A percentile compares a stretch with the other conserved stretches of the same genome.
These are phyloP conservation scores for Globisporangium paddicum DNA, from an alignment of 352 stramenopile genomes.

Conservation along the genomic window DNA sequence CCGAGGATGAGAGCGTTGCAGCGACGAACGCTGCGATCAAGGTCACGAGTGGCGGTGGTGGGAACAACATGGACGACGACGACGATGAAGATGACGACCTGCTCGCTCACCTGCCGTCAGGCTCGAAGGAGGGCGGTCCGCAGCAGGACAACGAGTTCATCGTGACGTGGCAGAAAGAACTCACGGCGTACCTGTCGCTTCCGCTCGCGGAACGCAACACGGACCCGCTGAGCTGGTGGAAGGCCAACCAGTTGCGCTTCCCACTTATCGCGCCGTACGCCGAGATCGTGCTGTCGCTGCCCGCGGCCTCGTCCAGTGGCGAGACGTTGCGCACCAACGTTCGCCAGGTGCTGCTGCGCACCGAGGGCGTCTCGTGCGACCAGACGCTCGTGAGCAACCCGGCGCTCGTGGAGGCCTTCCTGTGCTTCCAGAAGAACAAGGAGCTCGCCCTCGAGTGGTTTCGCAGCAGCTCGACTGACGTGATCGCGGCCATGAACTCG, in stretches of 20 bases:
- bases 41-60: constrained; percentile 7
- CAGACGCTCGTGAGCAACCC: constrained; percentile 39
- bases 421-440: constrained; percentile 85
- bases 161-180: constrained; percentile 69
- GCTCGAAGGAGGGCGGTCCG: constrained; percentile 35
- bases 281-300: constrained; percentile 68
- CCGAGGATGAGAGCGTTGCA: constrained; percentile 20
- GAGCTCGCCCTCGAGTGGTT: constrained; percentile 74
- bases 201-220: constrained; percentile 70
- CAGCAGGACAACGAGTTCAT: constrained; percentile 46
- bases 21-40: constrained; percentile 18
- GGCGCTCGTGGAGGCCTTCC: constrained; percentile 59
- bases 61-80: constrained; percentile 22
- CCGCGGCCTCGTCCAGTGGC: constrained; percentile 55
- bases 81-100: constrained; percentile 76
- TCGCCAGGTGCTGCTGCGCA: constrained; percentile 51
- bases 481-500: constrained; percentile 16
- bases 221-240: constrained; percentile 74
- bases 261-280: constrained; percentile 70
- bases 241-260: constrained; percentile 73
- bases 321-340: constrained; percentile 45
- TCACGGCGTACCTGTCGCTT: constrained; percentile 67
- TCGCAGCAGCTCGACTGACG: constrained; percentile 29
- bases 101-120: constrained; percentile 56
- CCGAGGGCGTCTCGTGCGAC: constrained; percentile 38